phyloP scores from a whole-genome alignment of 2,329 filamentous ascomycete species.

The Colletotrichum sp. region DNA sequence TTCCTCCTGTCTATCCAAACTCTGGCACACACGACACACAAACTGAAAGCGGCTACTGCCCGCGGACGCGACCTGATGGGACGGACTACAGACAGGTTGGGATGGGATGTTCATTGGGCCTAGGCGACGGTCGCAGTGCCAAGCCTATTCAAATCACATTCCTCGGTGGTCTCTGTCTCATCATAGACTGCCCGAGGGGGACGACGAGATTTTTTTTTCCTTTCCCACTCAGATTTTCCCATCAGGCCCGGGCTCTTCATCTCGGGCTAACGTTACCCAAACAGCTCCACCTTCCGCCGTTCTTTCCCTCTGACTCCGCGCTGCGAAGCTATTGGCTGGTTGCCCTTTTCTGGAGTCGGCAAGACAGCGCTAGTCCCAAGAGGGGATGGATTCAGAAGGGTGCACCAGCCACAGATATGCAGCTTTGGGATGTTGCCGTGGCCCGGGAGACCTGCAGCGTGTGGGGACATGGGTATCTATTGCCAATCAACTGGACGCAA shows the following conservation, averaged over 20 bases:
- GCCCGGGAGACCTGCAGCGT: constrained; percentile 10
- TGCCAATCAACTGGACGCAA: constrained; percentile 17
- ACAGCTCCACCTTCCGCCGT: not conserved
- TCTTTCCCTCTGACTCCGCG: not conserved
- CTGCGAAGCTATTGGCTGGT: not conserved
- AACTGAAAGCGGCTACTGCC: not conserved
- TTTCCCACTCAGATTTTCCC: not conserved
- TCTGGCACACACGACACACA: not conserved
- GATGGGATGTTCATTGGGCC: not conserved
- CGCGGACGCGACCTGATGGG: not conserved
- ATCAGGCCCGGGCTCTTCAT: not conserved
- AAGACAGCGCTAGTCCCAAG: not conserved
- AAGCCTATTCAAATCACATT: constrained; percentile 7
- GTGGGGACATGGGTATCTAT: constrained; percentile 11
- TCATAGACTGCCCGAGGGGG: not conserved
- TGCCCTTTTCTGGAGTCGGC: not conserved
- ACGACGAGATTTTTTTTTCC: too few species aligned
- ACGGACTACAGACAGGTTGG: not conserved
- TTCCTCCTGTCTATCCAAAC: not conserved
- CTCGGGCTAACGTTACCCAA: constrained; percentile 14
- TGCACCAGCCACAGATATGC: constrained; percentile 15
- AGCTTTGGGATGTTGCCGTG: constrained; percentile 6
- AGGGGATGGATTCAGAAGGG: not conserved
- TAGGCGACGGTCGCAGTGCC: not conserved
- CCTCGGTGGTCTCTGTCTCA: constrained; percentile 8